Base-by-base conservation (phyloP, 306 rosid genomes). In the Cajanus cajan region DNA sequence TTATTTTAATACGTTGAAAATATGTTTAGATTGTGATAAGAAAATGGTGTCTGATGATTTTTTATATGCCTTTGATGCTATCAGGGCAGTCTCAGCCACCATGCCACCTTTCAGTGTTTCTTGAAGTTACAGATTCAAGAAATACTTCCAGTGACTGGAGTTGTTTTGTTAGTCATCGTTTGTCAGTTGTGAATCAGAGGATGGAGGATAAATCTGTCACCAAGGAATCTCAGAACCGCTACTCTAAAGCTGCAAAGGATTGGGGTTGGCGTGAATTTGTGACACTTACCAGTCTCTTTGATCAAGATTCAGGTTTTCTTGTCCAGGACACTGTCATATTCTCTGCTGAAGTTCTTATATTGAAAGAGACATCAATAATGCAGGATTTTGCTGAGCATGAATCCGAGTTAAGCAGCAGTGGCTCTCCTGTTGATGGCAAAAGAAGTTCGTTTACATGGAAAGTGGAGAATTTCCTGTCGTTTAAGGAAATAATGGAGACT, bases 231-330 rank as follows among this genome's bases (percentile, higher is more conserved):
- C 99, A 96, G 74, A 96, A 96, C 74, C 99, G 99, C 78, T 96
- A 96, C 88, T 93, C 99, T 77, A 96, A 96, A 90, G 98, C 98
- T 74, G 99, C 98, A 76, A 96, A 96, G 88, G 99, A 96, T 85
- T 96, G 99, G 99, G 99, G 99, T 13, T 96, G 99, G 99, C 96
- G 99, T 83, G 99, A 96, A 87, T 96, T 96, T 86, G 99, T 96
- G 87, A 96, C 99, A 0, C 99, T 96, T 71, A 96, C 99, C 24
- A 93, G 99, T 87, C 90, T 96, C 73, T 96, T 96, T 51, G 99
- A 96, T 96, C 99, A 96, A 86, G 99, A 96, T 86, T 93, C 98
- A 11, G 99, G 99, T 65, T 96, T 96, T 88, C 99, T 96, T 81
- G 88, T 89, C 83, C 97, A 87, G 85, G 99, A 96, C 74, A 88